Percentiles rank a stretch among this genome's conserved stretches.
Evolutionary conservation across 768 basidiomycete species (phyloP).

Genomic region (Lactarius quietus): DNA sequence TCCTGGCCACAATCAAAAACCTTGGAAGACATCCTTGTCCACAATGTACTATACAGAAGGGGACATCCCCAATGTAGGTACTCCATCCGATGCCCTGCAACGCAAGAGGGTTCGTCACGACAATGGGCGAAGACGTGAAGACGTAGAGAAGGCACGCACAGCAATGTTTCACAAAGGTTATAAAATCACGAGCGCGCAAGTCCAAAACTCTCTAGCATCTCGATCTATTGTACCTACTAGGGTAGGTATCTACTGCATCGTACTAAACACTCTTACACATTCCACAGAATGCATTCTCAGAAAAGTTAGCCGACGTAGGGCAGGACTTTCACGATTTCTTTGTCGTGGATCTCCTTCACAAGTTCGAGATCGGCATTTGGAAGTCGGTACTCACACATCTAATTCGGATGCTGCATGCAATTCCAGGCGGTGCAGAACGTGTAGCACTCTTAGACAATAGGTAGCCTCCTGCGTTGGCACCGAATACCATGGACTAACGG

Average conservation of each 20-base stretch:
- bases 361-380: slow-evolving; percentile 41
- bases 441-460: background rate
- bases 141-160: background rate
- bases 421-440: too few relatives aligned
- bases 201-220: too few relatives aligned
- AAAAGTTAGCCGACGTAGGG: background rate
- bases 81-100: too few relatives aligned
- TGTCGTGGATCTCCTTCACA: slow-evolving; percentile 39
- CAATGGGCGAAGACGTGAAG: too few relatives aligned
- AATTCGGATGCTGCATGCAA: slow-evolving; percentile 32
- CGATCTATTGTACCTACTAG: background rate
- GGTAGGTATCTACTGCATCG: background rate
- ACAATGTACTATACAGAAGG: too few relatives aligned
- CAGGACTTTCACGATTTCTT: slow-evolving; percentile 28
- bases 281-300: background rate
- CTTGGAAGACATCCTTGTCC: too few relatives aligned
- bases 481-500: background rate
- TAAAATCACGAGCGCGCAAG: rapidly evolving
- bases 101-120: too few relatives aligned
- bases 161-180: background rate
- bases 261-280: background rate
- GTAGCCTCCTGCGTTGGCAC: background rate
- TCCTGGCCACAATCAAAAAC: slow-evolving; percentile 24
- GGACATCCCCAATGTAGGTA: too few relatives aligned
- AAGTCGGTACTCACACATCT: slow-evolving; percentile 39